Percentiles rank a stretch among this genome's conserved stretches.
Evolutionary conservation across 2,329 filamentous ascomycete species (phyloP).

Genomic region (Xylaria digitata): DNA sequence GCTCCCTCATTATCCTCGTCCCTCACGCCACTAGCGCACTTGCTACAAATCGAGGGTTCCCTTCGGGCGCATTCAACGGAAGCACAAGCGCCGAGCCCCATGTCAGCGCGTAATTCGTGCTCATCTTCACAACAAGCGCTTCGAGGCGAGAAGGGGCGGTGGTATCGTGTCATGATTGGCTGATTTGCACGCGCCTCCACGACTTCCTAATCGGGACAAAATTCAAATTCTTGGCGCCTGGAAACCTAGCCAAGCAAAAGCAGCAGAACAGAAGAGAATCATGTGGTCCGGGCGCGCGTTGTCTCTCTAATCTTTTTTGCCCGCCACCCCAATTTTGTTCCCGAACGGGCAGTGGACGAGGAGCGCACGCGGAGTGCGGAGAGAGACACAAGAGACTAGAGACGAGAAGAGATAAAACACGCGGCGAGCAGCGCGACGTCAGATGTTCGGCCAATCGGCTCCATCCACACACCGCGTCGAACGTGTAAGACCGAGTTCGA

Average conservation of each 20-base stretch:
- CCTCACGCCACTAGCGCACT: neutral
- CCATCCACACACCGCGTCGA: constrained; percentile 38
- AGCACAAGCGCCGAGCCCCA: constrained; percentile 18
- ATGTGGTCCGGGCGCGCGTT: too few relatives aligned
- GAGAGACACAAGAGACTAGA: neutral
- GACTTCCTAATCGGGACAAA: neutral
- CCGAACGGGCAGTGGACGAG: constrained; percentile 15
- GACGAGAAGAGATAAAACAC: constrained; percentile 11
- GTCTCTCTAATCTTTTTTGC: too few relatives aligned
- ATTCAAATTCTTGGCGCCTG: constrained; percentile 6
- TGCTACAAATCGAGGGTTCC: neutral
- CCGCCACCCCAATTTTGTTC: neutral
- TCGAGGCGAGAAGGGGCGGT: constrained; percentile 21
- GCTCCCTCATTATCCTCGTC: neutral
- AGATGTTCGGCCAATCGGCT: constrained; percentile 36
- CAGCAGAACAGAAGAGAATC: too few relatives aligned
- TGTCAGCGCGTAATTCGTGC: constrained; percentile 33
- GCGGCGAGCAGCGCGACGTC: constrained; percentile 32
- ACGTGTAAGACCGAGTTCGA: constrained; percentile 16
- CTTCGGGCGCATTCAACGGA: neutral
- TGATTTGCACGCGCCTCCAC: constrained; percentile 19
- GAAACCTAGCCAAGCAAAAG: neutral
- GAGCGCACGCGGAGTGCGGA: constrained; percentile 10
- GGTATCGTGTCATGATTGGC: constrained; percentile 31
- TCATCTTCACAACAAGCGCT: constrained; percentile 27